Evolutionary conservation across 495 filamentous ascomycete species (phyloP).

Genomic region (Astrothelium subdiscretum): DNA sequence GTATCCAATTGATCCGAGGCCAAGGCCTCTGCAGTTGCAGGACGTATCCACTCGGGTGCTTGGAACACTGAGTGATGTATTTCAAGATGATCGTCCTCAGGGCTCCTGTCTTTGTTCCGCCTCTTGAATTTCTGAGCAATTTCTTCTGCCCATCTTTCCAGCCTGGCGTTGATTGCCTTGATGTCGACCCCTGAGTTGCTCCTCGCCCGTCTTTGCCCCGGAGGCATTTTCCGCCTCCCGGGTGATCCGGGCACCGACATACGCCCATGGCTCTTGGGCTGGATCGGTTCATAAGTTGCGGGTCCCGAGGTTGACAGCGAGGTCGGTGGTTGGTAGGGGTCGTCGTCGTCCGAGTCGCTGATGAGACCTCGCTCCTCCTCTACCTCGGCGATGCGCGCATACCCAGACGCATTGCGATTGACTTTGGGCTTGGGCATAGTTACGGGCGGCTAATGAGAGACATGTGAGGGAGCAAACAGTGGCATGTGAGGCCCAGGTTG

Average conservation of each 20-base stretch:
- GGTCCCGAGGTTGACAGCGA: conserved; percentile 51
- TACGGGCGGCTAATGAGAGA: background rate
- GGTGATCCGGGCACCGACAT: conserved; percentile 41
- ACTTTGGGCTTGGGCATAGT: background rate
- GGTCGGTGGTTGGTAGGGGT: conserved; percentile 32
- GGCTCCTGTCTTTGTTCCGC: conserved; percentile 59
- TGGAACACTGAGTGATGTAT: conserved; percentile 97
- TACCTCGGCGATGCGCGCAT: conserved; percentile 83
- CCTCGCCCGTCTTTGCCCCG: conserved; percentile 41
- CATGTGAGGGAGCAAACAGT: background rate
- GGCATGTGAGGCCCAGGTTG: background rate
- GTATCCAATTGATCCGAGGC: conserved; percentile 43
- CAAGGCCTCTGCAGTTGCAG: conserved; percentile 63
- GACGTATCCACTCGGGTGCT: conserved; percentile 69
- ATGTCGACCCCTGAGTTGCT: conserved; percentile 92
- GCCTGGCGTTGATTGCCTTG: conserved; percentile 92
- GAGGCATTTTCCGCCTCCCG: conserved; percentile 35
- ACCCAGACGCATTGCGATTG: conserved; percentile 54
- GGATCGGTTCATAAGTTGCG: conserved; percentile 55
- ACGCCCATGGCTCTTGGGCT: conserved; percentile 48
- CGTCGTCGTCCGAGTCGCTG: conserved; percentile 46
- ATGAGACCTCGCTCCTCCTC: conserved; percentile 61
- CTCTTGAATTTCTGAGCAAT: conserved; percentile 94
- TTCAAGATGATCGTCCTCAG: conserved; percentile 78
- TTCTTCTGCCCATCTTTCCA: conserved; percentile 96